Percentiles rank a stretch among this genome's conserved stretches.
Evolutionary conservation across 352 stramenopile species (phyloP).

Genomic region (Thraustochytrium sp.): DNA sequence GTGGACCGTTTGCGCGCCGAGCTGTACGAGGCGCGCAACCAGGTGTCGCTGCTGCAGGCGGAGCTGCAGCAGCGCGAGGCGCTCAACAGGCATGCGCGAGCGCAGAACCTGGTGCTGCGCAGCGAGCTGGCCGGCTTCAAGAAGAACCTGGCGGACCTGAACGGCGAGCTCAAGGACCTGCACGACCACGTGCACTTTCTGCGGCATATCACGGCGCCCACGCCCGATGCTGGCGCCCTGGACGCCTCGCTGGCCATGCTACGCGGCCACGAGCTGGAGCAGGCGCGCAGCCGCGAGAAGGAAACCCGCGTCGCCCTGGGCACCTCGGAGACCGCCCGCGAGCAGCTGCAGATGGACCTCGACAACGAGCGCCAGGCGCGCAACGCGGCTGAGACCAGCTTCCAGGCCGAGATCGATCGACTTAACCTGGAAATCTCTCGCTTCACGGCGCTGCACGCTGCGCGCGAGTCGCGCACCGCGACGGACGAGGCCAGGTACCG

Average conservation of each 20-base stretch:
- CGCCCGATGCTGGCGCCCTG: conserved; percentile 5
- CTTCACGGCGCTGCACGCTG: not conserved
- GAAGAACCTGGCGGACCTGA: conserved; percentile 7
- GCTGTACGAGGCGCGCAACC: not conserved
- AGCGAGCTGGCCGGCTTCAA: not conserved
- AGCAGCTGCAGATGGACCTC: not conserved
- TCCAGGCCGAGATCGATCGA: not conserved
- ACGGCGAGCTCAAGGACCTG: conserved; percentile 7
- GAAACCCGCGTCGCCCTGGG: not conserved
- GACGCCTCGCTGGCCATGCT: conserved; percentile 31
- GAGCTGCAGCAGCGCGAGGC: not conserved
- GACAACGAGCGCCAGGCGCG: not conserved
- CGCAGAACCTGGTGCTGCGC: not conserved
- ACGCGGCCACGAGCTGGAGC: conserved; percentile 5
- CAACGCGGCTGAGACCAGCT: not conserved
- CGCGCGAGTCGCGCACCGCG: not conserved
- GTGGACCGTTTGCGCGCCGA: not conserved
- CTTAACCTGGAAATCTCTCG: not conserved
- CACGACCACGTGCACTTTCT: conserved; percentile 40
- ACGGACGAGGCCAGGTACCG: not conserved
- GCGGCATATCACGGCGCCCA: conserved; percentile 23
- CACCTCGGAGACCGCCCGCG: conserved; percentile 12
- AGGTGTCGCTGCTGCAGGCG: not conserved
- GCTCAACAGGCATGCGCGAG: not conserved
- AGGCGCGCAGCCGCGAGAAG: not conserved